phyloP scores from a whole-genome alignment of 371 early-diverging fungal genomes.

The Zychaea mexicana region DNA sequence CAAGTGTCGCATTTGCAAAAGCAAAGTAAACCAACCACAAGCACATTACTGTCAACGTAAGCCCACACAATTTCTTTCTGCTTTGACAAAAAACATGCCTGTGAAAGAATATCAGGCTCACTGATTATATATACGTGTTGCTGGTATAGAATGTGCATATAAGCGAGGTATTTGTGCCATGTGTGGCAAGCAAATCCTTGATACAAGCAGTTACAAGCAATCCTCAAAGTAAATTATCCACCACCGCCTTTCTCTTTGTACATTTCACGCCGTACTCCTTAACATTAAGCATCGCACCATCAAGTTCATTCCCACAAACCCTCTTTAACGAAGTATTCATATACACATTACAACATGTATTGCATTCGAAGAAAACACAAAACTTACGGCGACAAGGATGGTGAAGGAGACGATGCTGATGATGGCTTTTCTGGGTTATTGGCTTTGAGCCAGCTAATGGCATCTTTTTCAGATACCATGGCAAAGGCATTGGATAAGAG shows the following conservation, averaged over 20 bases:
- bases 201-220: constrained; percentile 67
- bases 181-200: constrained; percentile 76
- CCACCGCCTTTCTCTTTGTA: no score
- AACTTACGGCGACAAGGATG: not conserved
- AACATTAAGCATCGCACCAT: no score
- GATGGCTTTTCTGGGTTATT: not conserved
- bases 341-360: not conserved
- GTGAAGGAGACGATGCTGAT: not conserved
- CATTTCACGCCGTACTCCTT: no score
- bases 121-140: no score
- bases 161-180: constrained; percentile 80
- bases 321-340: no score
- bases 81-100: no score
- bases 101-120: no score
- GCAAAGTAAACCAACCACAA: constrained; percentile 64
- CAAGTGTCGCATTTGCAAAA: constrained; percentile 70
- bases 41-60: constrained; percentile 73
- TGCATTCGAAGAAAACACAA: not conserved
- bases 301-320: no score
- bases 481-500: constrained; percentile 5
- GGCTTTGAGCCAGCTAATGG: constrained; percentile 34
- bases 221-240: constrained; percentile 46
- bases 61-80: not conserved
- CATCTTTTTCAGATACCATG: constrained; percentile 38
- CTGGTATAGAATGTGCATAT: constrained; percentile 55